Evolutionary conservation across 2,329 filamentous ascomycete genomes (phyloP), one percentile per base, ranked within the genome.

Genomic region (Ceratocystis harringtonii): DNA sequence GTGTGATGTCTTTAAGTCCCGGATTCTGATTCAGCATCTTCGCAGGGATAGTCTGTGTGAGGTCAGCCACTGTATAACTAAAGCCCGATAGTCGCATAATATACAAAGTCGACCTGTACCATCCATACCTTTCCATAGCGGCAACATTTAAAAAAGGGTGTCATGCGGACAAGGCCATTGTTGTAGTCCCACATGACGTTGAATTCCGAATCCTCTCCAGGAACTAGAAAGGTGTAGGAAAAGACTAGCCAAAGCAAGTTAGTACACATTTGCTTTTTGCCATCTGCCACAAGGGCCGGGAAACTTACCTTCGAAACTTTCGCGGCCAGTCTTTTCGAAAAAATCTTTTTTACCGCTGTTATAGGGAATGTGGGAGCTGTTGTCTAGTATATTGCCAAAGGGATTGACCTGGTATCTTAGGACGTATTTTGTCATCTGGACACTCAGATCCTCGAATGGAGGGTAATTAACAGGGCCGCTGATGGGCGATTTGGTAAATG

Each of bases 171-270:
- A 36, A 97, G 85, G 7, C 94, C 94, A 68, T 92, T 84, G 71
- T 95, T 92, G 77, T 96, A 96, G 75, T 99, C 94, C 94, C 94
- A 99, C 84, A 96, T 91, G 68, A 97, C 85, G 0, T 83, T 84
- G 73, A 88, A 92, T 63, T 82, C 79, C 68, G 79, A 81, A 1
- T 86, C 81, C 58, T 88, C 82, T 10, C 80, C 84, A 0, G 88
- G 88, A 2, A 87, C 73, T 70, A 80, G 82, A 78, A 95, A 96
- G 44, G 83, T 84, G 74, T 96, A 97, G 70, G 91, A 84, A 73
- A 92, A 92, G 30, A 90, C 89, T 94, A 68, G 41, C 12, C 41
- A 32, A 25, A 66, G 36, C 63, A 1, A 28, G 58, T 45, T 61
- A 63, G 44, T n/a, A 32, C 17, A 22, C 10, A 6, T 15, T 25